These are phyloP conservation scores for Coemansia sp. DNA, from an alignment of 192 early-diverging fungal species.

Conservation along the genomic window DNA sequence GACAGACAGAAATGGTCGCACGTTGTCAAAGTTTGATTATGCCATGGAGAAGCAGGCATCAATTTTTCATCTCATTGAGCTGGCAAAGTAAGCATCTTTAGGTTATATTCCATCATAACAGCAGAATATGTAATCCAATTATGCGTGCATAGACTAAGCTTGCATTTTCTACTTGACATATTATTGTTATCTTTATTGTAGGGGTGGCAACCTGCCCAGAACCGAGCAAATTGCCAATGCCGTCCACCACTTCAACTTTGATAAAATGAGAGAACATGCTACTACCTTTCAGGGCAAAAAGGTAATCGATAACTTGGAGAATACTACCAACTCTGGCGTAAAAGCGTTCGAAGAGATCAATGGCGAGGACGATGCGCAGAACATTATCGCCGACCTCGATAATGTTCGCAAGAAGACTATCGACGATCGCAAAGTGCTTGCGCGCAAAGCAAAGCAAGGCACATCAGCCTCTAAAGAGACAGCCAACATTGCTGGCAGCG, in stretches of 20 bases:
- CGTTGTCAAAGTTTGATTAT: conserved; percentile 22
- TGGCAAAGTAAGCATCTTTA: conserved; percentile 17
- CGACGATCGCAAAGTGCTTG: conserved; percentile 44
- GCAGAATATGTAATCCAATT: background rate
- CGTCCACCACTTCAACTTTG: conserved; percentile 32
- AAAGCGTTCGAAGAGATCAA: conserved; percentile 42
- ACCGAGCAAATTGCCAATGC: conserved; percentile 19
- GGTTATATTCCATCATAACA: background rate
- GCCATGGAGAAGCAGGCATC: conserved; percentile 18
- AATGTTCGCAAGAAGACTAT: conserved; percentile 29
- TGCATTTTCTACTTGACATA: too few relatives aligned
- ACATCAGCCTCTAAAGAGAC: conserved; percentile 14
- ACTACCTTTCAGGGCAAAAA: conserved; percentile 44
- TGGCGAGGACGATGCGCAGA: conserved; percentile 36
- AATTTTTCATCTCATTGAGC: conserved; percentile 23
- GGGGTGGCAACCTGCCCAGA: conserved; percentile 30
- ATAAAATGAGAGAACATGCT: conserved; percentile 33
- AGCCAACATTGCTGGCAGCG: conserved; percentile 28
- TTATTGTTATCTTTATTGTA: background rate
- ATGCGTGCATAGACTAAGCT: too few relatives aligned
- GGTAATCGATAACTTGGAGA: conserved; percentile 39
- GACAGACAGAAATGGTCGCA: conserved; percentile 22
- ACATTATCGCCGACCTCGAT: conserved; percentile 26
- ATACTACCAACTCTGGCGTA: conserved; percentile 21
- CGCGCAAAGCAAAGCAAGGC: conserved; percentile 28